Evolutionary conservation across 2,329 filamentous ascomycete species (phyloP).

Genomic region (Aspergillus brunneoviolaceus): DNA sequence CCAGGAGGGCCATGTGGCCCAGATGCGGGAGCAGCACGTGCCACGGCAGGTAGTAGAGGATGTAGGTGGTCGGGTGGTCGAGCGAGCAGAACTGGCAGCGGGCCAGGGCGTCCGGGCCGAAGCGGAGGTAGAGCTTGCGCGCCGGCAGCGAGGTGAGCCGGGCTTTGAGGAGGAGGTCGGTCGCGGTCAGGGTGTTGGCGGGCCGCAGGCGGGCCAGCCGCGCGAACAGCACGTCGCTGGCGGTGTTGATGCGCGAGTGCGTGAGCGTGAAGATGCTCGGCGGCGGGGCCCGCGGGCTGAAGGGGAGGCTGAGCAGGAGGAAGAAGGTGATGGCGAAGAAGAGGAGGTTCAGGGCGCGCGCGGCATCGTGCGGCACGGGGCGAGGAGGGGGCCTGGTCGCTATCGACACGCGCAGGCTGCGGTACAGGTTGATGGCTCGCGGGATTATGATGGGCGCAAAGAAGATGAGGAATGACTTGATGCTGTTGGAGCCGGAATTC

Average conservation of each 20-base stretch:
- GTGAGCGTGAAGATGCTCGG: constrained; percentile 76
- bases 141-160: constrained; percentile 71
- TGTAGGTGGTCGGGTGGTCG: constrained; percentile 69
- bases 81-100: constrained; percentile 78
- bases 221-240: constrained; percentile 79
- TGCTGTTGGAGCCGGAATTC: constrained; percentile 24
- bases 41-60: constrained; percentile 74
- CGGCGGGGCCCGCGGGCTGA: constrained; percentile 54
- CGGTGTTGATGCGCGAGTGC: constrained; percentile 77
- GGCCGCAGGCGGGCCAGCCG: constrained; percentile 58
- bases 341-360: constrained; percentile 49
- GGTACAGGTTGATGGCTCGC: constrained; percentile 39
- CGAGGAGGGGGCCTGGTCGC: constrained; percentile 39
- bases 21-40: constrained; percentile 75
- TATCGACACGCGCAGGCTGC: constrained; percentile 34
- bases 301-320: constrained; percentile 65
- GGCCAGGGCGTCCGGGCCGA: constrained; percentile 71
- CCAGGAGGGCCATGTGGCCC: constrained; percentile 69
- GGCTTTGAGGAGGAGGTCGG: constrained; percentile 65
- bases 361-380: constrained; percentile 35
- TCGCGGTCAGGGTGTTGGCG: constrained; percentile 41
- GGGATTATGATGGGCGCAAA: constrained; percentile 45
- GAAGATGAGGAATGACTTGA: constrained; percentile 46
- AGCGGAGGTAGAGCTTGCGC: constrained; percentile 78
- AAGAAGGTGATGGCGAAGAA: constrained; percentile 54